These are phyloP conservation scores for Curvularia spicifera DNA, from an alignment of 2,329 filamentous ascomycete genomes.

Conservation along the genomic window DNA sequence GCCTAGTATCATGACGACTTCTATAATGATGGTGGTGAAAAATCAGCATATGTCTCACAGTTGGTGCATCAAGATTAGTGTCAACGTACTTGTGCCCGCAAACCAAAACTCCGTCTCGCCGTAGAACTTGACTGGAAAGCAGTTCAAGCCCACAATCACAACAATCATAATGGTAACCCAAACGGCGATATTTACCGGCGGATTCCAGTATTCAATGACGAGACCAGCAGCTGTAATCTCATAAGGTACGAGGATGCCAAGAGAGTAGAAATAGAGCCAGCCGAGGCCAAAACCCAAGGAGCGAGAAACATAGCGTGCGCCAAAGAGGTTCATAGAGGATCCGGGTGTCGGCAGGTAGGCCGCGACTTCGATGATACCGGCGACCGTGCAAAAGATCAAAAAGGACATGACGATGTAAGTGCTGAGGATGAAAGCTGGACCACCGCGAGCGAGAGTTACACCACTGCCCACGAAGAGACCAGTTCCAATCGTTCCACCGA, in stretches of 20 bases:
- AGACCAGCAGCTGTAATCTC: conserved; percentile 48
- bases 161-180: conserved; percentile 49
- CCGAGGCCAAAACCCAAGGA: conserved; percentile 60
- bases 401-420: conserved; percentile 42
- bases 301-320: conserved; percentile 61
- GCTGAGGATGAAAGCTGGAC: conserved; percentile 39
- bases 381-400: conserved; percentile 36
- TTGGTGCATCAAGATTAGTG: neutral
- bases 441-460: conserved; percentile 53
- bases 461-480: conserved; percentile 67
- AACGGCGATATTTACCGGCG: conserved; percentile 40
- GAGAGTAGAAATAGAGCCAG: conserved; percentile 41
- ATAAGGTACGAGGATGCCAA: conserved; percentile 42
- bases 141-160: conserved; percentile 44
- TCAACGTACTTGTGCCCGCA: conserved; percentile 23
- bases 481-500: conserved; percentile 66
- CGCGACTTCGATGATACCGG: conserved; percentile 55
- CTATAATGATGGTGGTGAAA: conserved; percentile 10
- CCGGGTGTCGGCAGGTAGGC: conserved; percentile 66
- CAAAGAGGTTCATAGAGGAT: conserved; percentile 59
- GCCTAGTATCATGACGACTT: conserved; percentile 50
- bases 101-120: conserved; percentile 49
- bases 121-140: conserved; percentile 48
- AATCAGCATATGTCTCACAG: neutral
- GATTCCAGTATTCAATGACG: conserved; percentile 49